Percentiles rank a stretch among this genome's conserved stretches.
Evolutionary conservation across 352 stramenopile genomes (phyloP).

Genomic region (Stramenopiles sp.): DNA sequence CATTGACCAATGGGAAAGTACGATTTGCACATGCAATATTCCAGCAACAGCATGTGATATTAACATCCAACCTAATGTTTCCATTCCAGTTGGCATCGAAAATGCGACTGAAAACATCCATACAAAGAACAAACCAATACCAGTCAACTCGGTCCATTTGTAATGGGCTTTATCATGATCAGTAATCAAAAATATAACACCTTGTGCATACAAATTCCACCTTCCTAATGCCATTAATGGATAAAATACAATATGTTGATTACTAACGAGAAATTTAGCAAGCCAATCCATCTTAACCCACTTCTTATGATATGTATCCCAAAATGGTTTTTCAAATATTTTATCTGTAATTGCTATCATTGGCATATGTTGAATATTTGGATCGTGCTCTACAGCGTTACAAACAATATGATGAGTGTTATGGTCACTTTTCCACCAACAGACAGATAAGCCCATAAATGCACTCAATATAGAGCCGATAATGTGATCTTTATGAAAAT

Average conservation of each 20-base stretch:
- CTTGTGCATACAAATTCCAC: slow-evolving; percentile 51
- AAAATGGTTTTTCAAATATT: slow-evolving; percentile 32
- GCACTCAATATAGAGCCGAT: slow-evolving; percentile 28
- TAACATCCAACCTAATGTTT: slow-evolving; percentile 30
- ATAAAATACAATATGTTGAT: slow-evolving; percentile 50
- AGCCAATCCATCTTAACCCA: slow-evolving; percentile 25
- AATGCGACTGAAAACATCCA: slow-evolving; percentile 19
- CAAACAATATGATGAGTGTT: slow-evolving; percentile 48
- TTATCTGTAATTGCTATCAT: slow-evolving; percentile 35
- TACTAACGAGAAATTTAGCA: slow-evolving; percentile 31
- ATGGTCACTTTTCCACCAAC: slow-evolving; percentile 52
- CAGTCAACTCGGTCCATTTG: slow-evolving; percentile 24
- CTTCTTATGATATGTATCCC: slow-evolving; percentile 31
- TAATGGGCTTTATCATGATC: slow-evolving; percentile 19
- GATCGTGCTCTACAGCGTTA: slow-evolving; percentile 43
- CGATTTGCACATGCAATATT: slow-evolving; percentile 56
- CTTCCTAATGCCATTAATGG: slow-evolving; percentile 45
- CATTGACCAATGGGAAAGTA: slow-evolving; percentile 41
- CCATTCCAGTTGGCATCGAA: slow-evolving; percentile 14
- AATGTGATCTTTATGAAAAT: slow-evolving; percentile 23
- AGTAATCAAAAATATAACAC: slow-evolving; percentile 27
- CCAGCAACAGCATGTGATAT: slow-evolving; percentile 38
- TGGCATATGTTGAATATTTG: slow-evolving; percentile 55
- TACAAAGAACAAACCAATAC: slow-evolving; percentile 15
- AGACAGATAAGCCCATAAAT: slow-evolving; percentile 29